These are phyloP conservation scores for Lachancea dasiensis DNA, from an alignment of 805 yeast species.

Conservation along the genomic window DNA sequence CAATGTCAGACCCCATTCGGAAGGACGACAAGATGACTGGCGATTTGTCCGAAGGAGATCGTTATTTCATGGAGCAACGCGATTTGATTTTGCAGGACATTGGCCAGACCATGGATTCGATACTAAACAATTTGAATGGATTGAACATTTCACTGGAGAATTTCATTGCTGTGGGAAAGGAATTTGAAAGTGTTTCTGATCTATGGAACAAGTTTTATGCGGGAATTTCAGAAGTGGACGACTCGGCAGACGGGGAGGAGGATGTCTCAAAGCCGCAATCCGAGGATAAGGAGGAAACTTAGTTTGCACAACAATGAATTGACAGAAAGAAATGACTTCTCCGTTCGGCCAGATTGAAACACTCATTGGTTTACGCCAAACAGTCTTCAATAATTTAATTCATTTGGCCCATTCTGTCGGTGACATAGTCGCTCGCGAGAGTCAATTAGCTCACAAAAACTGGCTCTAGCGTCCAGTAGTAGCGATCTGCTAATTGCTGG, in stretches of 20 bases:
- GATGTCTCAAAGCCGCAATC: neutral
- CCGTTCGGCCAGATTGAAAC: neutral
- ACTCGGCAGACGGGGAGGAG: neutral
- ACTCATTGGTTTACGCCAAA: no score
- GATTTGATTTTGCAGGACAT: slow-evolving; percentile 29
- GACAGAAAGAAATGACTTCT: neutral
- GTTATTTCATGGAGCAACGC: slow-evolving; percentile 27
- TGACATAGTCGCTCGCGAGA: no score
- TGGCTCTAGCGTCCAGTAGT: no score
- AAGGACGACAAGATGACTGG: slow-evolving; percentile 5
- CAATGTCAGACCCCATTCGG: slow-evolving; percentile 4
- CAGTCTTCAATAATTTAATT: no score
- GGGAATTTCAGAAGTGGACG: slow-evolving; percentile 29
- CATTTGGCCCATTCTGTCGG: no score
- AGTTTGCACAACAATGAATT: neutral
- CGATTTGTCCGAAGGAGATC: slow-evolving; percentile 18
- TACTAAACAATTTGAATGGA: slow-evolving; percentile 55
- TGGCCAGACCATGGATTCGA: slow-evolving; percentile 50
- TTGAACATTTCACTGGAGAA: slow-evolving; percentile 63
- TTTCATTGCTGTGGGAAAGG: slow-evolving; percentile 67
- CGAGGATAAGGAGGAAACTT: neutral
- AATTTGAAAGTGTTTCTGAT: slow-evolving; percentile 63
- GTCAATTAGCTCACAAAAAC: no score
- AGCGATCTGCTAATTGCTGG: no score
- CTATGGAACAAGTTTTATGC: slow-evolving; percentile 67